Evolutionary conservation across 192 early-diverging fungal genomes (phyloP), one percentile per base, ranked within the genome.

Genomic region (Mortierella claussenii): DNA sequence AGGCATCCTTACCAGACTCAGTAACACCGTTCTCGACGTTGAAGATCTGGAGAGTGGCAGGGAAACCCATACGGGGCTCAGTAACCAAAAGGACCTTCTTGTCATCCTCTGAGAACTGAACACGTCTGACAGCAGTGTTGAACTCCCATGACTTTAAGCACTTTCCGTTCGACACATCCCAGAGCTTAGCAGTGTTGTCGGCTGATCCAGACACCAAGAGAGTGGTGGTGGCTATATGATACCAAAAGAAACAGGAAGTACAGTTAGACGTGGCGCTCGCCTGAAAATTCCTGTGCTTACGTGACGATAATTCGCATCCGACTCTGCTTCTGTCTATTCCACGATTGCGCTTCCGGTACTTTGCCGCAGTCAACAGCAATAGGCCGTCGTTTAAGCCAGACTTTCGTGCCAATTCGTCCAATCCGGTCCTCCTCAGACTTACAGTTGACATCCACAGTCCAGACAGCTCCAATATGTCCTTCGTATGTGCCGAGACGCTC

Each of bases 1-100:
- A n/a, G 27, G 15, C 10, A 55, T 4, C 17, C 80, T 42, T 84
- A 90, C 90, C 90, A 60, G 87, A 55, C 48, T 86, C 87, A 26
- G 80, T 67, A 27, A 84, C 18, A 54, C 83, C 81, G 55, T 83
- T 82, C 55, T 92, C 89, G 66, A 97, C 88, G 31, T 83, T 80
- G 43, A 96, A 89, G 65, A 99, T 88, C 58, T 93, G 88, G 52
- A 98, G 88, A n/a, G 89, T 92, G 32, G 88, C 91, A 31, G 88
- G 87, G 80, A 90, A 89, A 55, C 97, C 97, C 97, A 98, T 98
- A 64, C 91, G 92, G 57, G 92, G 89, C 80, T 99, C 98, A n/a
- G 96, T 98, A 28, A 98, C 95, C 73, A 93, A 88, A 55, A 98
- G 82, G 21, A 94, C 89, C 81, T 88, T 90, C 40, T 86, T 83